These are phyloP conservation scores for Eucalyptus cloeziana DNA, from an alignment of 345 rosid genomes.

Conservation along the genomic window DNA sequence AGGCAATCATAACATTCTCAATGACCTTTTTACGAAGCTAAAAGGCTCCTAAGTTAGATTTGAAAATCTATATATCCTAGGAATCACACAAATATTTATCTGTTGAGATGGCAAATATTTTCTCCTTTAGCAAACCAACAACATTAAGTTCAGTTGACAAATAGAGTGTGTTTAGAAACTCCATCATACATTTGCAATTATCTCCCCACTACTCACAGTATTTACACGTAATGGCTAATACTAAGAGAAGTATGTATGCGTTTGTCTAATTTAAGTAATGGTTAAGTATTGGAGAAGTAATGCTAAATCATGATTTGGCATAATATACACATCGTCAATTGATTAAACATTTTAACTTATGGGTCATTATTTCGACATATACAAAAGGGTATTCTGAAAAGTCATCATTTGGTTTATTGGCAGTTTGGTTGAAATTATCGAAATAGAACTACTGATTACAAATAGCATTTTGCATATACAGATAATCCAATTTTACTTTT, in stretches of 20 bases:
- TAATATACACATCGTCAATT: neutral
- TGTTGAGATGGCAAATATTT: fast-evolving
- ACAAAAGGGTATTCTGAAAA: too few relatives aligned
- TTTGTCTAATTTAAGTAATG: neutral
- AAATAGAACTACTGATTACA: neutral
- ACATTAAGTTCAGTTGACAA: neutral
- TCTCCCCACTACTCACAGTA: fast-evolving
- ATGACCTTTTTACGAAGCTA: neutral
- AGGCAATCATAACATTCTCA: neutral
- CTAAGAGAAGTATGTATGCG: too few relatives aligned
- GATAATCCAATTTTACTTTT: too few relatives aligned
- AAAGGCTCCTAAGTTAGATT: too few relatives aligned
- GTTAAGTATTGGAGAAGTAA: neutral
- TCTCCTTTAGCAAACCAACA: neutral
- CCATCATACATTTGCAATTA: too few relatives aligned
- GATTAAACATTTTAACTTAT: too few relatives aligned
- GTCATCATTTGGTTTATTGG: neutral
- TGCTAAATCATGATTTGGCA: neutral
- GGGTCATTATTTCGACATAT: neutral
- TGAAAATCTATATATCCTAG: too few relatives aligned
- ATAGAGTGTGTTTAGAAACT: neutral
- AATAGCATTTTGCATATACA: too few relatives aligned
- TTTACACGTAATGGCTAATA: too few relatives aligned
- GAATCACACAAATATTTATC: neutral
- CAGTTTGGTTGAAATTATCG: fast-evolving